Evolutionary conservation across 192 early-diverging fungal species (phyloP).

Genomic region (Backusella parvicylindrica): DNA sequence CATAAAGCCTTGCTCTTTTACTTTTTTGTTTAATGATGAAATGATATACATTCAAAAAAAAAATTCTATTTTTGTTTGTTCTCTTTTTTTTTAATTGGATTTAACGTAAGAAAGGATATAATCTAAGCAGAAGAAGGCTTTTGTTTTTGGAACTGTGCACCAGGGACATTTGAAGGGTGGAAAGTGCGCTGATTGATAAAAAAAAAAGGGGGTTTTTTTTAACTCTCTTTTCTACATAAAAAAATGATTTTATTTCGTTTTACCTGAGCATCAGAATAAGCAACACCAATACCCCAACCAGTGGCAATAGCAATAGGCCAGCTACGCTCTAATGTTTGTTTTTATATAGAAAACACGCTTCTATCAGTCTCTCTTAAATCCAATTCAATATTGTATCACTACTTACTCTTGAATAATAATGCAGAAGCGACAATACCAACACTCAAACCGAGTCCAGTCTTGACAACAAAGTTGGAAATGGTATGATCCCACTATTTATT

Average conservation of each 20-base stretch:
- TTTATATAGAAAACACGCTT: not conserved
- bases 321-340: conserved; percentile 61
- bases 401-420: conserved; percentile 79
- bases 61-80: not conserved
- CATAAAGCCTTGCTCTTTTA: not conserved
- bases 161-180: conserved; percentile 50
- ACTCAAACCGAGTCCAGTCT: conserved; percentile 76
- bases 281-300: conserved; percentile 78
- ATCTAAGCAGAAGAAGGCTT: conserved; percentile 32
- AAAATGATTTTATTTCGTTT: not conserved
- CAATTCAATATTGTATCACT: not conserved
- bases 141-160: conserved; percentile 41
- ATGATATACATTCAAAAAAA: not conserved
- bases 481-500: conserved; percentile 77
- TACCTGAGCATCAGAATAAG: conserved; percentile 76
- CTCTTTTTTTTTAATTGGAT: not conserved
- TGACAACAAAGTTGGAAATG: conserved; percentile 77
- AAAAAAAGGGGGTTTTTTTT: too few species aligned
- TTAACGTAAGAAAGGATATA: not conserved
- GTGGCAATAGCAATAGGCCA: conserved; percentile 86
- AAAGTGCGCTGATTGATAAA: conserved; percentile 46
- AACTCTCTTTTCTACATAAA: not conserved
- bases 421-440: conserved; percentile 87
- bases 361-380: not conserved
- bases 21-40: too few species aligned